phyloP scores from a whole-genome alignment of 2,329 filamentous ascomycete genomes.

The Colletotrichum endophyticum region DNA sequence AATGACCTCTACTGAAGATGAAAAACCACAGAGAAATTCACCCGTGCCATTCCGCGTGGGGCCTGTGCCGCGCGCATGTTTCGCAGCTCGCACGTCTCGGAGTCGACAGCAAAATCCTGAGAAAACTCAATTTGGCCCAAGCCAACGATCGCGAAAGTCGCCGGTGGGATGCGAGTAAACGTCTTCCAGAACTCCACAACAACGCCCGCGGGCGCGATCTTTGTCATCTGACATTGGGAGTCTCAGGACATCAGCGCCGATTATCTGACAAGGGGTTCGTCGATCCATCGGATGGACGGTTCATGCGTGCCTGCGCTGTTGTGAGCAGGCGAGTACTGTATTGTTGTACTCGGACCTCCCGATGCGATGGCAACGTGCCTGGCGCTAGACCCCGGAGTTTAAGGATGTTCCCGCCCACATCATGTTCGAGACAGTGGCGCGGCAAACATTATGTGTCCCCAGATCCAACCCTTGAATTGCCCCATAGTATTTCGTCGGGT shows the following conservation, averaged over 20 bases:
- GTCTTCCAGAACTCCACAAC: neutral
- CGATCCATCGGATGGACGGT: neutral
- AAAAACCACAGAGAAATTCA: fast-evolving
- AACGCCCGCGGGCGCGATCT: neutral
- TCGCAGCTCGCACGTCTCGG: neutral
- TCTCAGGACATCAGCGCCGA: neutral
- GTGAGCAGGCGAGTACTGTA: neutral
- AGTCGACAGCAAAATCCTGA: neutral
- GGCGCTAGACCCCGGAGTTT: neutral
- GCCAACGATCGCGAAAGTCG: neutral
- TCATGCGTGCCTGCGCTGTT: neutral
- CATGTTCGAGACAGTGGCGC: neutral
- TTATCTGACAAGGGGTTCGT: neutral
- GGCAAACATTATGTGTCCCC: neutral
- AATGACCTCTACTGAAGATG: fast-evolving
- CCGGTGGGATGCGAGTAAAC: neutral
- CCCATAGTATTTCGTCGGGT: neutral
- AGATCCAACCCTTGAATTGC: neutral
- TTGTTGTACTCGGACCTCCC: neutral
- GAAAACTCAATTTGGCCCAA: neutral
- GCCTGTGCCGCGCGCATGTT: neutral
- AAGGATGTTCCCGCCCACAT: neutral
- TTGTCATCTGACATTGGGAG: neutral
- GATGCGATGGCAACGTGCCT: neutral
- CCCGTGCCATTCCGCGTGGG: neutral